Evolutionary conservation across 78 protist species (phyloP).

Genomic region (Salpingoeca rosetta): DNA sequence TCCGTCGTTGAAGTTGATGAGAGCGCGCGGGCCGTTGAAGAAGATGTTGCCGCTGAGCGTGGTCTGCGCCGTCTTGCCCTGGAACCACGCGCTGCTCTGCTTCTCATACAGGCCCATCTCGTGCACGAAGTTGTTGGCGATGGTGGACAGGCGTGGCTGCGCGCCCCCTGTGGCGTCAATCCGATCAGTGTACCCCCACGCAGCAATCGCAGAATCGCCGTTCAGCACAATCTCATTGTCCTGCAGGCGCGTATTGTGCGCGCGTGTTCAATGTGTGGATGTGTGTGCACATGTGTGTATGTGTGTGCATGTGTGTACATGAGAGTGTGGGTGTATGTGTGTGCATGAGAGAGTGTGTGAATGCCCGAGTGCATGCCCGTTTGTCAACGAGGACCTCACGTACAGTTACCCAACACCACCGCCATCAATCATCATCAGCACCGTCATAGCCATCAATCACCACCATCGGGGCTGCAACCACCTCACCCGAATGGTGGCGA

Average conservation of each 20-base stretch:
- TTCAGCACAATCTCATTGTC: not conserved
- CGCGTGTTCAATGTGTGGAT: no score
- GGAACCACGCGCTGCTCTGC: slow-evolving; percentile 20
- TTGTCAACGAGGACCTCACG: not conserved
- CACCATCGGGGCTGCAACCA: no score
- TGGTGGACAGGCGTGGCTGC: slow-evolving; percentile 9
- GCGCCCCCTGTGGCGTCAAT: slow-evolving; percentile 5
- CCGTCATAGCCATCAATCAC: no score
- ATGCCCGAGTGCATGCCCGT: no score
- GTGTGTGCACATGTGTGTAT: no score
- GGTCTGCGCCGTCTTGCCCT: slow-evolving; percentile 19
- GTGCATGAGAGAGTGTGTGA: no score
- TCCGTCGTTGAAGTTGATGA: slow-evolving; percentile 40
- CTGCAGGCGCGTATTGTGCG: no score
- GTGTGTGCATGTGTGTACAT: no score
- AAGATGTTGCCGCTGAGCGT: not conserved
- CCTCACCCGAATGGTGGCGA: no score
- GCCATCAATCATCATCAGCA: no score
- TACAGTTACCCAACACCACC: no score
- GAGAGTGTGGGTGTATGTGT: no score
- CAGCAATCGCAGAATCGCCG: slow-evolving; percentile 19
- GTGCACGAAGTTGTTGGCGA: not conserved
- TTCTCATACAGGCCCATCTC: slow-evolving; percentile 37
- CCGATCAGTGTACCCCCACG: slow-evolving; percentile 33
- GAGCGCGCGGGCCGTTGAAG: slow-evolving; percentile 46